Percentiles rank a stretch among this genome's conserved stretches.
Conservation (phyloP, 495 filamentous ascomycete species). For the Thermochaetoides thermophila region DNA sequence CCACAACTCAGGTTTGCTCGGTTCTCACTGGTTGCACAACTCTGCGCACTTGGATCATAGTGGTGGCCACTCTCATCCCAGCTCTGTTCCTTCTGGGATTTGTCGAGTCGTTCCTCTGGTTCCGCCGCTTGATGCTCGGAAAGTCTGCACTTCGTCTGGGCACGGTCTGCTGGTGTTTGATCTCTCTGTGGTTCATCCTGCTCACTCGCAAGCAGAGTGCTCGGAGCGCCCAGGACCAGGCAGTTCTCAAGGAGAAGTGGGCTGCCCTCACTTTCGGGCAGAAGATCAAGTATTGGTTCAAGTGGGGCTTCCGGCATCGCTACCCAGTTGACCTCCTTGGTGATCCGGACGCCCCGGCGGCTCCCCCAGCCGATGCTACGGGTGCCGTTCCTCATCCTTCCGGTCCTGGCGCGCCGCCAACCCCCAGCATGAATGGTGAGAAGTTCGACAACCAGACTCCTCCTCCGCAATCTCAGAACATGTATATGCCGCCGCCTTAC, state of each 20-base stretch:
- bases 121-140: conserved; percentile 37
- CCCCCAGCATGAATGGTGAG: neutral
- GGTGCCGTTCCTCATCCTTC: neutral
- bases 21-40: conserved; percentile 16
- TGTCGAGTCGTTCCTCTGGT: conserved; percentile 34
- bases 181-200: conserved; percentile 27
- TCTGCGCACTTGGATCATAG: conserved; percentile 21
- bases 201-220: conserved; percentile 27
- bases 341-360: conserved; percentile 1
- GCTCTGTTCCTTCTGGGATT: conserved; percentile 33
- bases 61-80: conserved; percentile 24
- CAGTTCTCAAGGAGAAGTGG: conserved; percentile 28
- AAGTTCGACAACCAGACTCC: neutral
- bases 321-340: conserved; percentile 26
- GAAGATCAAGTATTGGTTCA: conserved; percentile 31
- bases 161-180: conserved; percentile 32
- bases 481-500: too few relatives aligned
- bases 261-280: conserved; percentile 21
- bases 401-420: neutral
- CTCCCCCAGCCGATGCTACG: neutral
- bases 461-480: too few relatives aligned
- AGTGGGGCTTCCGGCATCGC: conserved; percentile 34
- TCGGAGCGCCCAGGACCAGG: conserved; percentile 27
- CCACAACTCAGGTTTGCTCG: conserved; percentile 9
- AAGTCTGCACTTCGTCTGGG: conserved; percentile 32